Evolutionary conservation across 2,329 filamentous ascomycete species (phyloP), one percentile per base, ranked within the genome.

Genomic region (Incumbomyces lentus): DNA sequence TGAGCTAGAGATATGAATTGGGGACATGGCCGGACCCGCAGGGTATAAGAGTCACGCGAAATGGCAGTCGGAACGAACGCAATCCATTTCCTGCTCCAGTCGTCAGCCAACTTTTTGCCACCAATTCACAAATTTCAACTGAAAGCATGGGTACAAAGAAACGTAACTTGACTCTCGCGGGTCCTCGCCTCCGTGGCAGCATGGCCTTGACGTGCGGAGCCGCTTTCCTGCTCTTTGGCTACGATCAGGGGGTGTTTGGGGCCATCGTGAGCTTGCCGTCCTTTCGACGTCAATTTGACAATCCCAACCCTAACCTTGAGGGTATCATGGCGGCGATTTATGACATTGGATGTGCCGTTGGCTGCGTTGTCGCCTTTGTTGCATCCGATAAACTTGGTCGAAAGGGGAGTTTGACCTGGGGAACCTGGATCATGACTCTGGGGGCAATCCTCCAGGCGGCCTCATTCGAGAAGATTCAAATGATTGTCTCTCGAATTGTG

Each of bases 251-350:
- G 40, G 46, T 64, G 49, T 62, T 63, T 55, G 58, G 59, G 17
- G 61, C 60, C 47, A 52, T 64, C 38, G 54, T 64, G 32, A 40
- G 43, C 18, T 58, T 59, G 44, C 38, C 50, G 11, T 18, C 59
- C 35, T 64, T 65, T 49, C 48, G 50, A 3, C 19, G 50, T 2
- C 50, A 52, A 6, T 61, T 64, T 43, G 48, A 47, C 1, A 33
- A 49, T 14, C 59, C 60, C 3, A 60, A 69, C 44, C 57, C 66
- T 8, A 69, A 61, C n/a, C 69, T 71, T 59, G 68, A 70, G 57
- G 72, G 70, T 43, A 70, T 68, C 46, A 69, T 75, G 14, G 72
- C 69, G 1, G 64, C 72, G 13, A 73, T 72, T 51, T 76, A 75
- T 55, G 71, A 74, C 49, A 62, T 74, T 31, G 73, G 72, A 6